These are phyloP conservation scores for Rosa multiflora DNA, from an alignment of 306 rosid genomes.

Conservation along the genomic window DNA sequence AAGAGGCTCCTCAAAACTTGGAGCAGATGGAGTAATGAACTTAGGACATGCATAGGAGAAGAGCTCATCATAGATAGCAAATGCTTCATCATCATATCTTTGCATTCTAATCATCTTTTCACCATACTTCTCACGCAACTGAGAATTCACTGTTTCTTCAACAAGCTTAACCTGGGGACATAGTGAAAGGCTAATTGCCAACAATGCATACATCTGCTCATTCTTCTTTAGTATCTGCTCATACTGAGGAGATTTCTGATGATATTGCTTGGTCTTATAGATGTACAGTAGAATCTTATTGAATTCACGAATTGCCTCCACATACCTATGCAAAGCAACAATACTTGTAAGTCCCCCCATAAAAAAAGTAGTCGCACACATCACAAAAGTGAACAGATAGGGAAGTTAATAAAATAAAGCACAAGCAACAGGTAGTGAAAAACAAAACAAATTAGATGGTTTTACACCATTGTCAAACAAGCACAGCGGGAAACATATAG, in stretches of 20 bases:
- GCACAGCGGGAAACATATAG: neutral
- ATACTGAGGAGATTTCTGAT: slow-evolving; percentile 88
- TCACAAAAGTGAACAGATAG: neutral
- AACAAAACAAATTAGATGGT: neutral
- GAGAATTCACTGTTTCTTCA: slow-evolving; percentile 89
- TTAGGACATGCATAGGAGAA: slow-evolving; percentile 98
- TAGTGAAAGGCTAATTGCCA: slow-evolving; percentile 88
- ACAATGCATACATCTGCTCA: slow-evolving; percentile 98
- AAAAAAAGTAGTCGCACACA: neutral
- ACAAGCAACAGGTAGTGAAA: neutral
- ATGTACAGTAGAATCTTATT: slow-evolving; percentile 85
- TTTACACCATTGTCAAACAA: neutral
- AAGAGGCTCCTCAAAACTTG: slow-evolving; percentile 92
- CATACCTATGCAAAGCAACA: slow-evolving; percentile 54
- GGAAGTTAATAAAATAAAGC: too few relatives aligned
- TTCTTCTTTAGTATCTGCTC: slow-evolving; percentile 97
- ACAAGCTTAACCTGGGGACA: slow-evolving; percentile 87
- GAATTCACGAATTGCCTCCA: slow-evolving; percentile 89
- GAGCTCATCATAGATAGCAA: slow-evolving; percentile 91
- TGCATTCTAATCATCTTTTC: slow-evolving; percentile 97
- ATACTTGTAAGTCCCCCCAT: neutral
- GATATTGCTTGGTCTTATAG: slow-evolving; percentile 72
- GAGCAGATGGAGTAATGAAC: slow-evolving; percentile 96
- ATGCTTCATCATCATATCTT: slow-evolving; percentile 90
- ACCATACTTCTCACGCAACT: slow-evolving; percentile 92